A percentile compares a stretch with the other conserved stretches of the same genome.
These are phyloP conservation scores for Eimeria praecox DNA, from an alignment of 169 alveolate genomes.

Conservation along the genomic window DNA sequence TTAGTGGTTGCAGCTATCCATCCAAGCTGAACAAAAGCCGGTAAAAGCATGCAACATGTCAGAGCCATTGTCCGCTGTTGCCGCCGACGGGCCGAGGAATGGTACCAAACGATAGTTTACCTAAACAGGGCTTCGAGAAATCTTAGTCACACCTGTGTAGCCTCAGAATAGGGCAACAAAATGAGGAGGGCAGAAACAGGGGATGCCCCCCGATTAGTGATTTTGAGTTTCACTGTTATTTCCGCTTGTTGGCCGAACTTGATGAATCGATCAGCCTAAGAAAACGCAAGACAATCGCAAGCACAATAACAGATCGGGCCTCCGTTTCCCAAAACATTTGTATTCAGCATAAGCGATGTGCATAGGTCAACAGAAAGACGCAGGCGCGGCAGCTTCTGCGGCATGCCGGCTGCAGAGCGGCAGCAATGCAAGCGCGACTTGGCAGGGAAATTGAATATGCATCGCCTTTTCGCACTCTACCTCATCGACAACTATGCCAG, in stretches of 20 bases:
- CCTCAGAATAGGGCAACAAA: slow-evolving; percentile 35
- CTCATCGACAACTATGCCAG: slow-evolving; percentile 20
- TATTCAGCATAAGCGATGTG: neutral
- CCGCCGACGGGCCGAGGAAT: neutral
- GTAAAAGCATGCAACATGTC: neutral
- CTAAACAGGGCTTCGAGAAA: neutral
- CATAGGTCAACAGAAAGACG: neutral
- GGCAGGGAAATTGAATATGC: neutral
- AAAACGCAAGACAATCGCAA: neutral
- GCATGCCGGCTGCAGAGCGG: neutral
- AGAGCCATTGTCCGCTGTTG: neutral
- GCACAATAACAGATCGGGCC: neutral
- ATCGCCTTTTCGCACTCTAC: neutral
- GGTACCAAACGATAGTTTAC: neutral
- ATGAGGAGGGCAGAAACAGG: neutral
- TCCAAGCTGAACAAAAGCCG: slow-evolving; percentile 26
- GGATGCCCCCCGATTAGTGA: neutral
- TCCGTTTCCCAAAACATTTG: neutral
- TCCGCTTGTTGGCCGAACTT: slow-evolving; percentile 38
- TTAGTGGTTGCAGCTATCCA: slow-evolving; percentile 3
- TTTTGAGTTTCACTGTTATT: slow-evolving; percentile 17
- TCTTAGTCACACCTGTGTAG: slow-evolving; percentile 20
- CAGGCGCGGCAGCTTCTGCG: neutral
- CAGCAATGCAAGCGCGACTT: neutral
- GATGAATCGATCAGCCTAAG: slow-evolving; percentile 6